Evolutionary conservation across 1,284 basidiomycete species (phyloP), one percentile per base, ranked within the genome.

Genomic region (Leccinum angustisporum): DNA sequence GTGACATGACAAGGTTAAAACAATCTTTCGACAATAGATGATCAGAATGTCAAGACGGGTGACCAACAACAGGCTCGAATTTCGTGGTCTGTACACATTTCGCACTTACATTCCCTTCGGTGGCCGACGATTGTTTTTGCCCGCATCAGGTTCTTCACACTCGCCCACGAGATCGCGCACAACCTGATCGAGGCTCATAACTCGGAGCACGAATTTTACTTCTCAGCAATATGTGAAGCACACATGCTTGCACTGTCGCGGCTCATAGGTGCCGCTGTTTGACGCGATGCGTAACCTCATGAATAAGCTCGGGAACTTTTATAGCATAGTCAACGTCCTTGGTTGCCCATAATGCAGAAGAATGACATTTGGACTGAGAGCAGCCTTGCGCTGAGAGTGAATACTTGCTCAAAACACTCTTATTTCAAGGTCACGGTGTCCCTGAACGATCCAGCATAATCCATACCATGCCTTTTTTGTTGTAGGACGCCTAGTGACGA

Each of bases 191-290:
- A 86, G 55, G 82, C 84, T 0, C 90, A 92, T 68, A 91, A 92
- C 68, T 88, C 90, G 4, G 90, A 92, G 72, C 94, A 97, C 71
- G 93, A 95, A 68, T 98, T 97, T 75, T 97, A 95, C 75, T 96
- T 97, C 70, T 94, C 93, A 34, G 88, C 91, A 6, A 92, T 98
- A 21, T 91, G 92, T 63, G 94, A 97, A 75, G 83, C 79, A 48
- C 78, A 82, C 64, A 65, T 85, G 27, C 65, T 77, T 62, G 67
- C 70, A 18, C 69, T 83, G 40, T 72, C 72, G 27, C 57, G 46
- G 50, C 64, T 76, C 11, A 5, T 69, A 50, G 55, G 48, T 27
- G 3, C 31, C 1, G 5, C 9, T 14, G 31, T 38, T 30, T 48
- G 34, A 61, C 3, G 27, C 50, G 8, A 30, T 4, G 18, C 6